Conservation (phyloP, 202 grass and related monocot species). For the Carex arenaria region DNA sequence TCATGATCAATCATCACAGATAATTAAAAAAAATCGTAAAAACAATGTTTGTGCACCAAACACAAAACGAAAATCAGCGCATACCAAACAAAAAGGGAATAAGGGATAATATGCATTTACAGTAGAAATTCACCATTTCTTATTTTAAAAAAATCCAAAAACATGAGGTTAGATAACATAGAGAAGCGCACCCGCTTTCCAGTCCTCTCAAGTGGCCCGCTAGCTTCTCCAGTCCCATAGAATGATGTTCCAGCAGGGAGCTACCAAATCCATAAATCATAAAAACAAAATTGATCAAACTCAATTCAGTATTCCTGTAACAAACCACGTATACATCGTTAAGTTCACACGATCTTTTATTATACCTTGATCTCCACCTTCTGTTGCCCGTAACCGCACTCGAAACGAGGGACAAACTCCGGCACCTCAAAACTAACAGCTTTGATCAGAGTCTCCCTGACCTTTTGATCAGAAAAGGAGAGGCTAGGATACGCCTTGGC, state of each 20-base stretch:
- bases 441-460: conserved; percentile 41
- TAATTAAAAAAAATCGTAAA: not conserved
- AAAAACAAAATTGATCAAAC: conserved; percentile 19
- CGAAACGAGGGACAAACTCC: conserved; percentile 38
- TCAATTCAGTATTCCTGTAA: not conserved
- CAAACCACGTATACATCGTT: not conserved
- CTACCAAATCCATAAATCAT: conserved; percentile 34
- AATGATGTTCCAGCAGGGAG: conserved; percentile 76
- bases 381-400: conserved; percentile 35
- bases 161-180: not conserved
- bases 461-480: conserved; percentile 46
- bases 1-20: not conserved
- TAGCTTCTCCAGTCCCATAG: conserved; percentile 94
- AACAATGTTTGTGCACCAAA: not conserved
- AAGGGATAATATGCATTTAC: not conserved
- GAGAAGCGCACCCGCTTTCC: conserved; percentile 58
- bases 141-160: not conserved
- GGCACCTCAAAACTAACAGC: conserved; percentile 21
- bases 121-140: not conserved
- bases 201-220: conserved; percentile 83
- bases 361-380: conserved; percentile 67
- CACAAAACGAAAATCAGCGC: no score
- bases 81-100: no score
- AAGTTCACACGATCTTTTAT: not conserved
- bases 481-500: conserved; percentile 56